Base-by-base conservation (phyloP, 169 alveolate genomes). In the Plasmodium malariae region DNA sequence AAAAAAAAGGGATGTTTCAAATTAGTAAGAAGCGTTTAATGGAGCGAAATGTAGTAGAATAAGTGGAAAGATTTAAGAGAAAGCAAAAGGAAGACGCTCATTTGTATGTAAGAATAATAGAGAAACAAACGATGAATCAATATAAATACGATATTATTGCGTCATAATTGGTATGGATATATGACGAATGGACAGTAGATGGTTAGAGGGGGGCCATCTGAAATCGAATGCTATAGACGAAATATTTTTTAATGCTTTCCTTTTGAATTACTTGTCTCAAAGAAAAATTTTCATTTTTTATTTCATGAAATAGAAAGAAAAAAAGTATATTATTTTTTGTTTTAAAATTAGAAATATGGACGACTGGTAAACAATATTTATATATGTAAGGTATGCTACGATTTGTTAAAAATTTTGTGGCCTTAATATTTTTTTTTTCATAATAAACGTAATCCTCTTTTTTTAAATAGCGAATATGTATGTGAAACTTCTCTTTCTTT, bases 401-500 rank as follows among this genome's bases (percentile, higher is more conserved):
- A 11, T 24, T 32, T 37, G 83, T 28, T 49, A 80, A 69, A 55
- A 65, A 80, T 37, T 80, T 80, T 17, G 57, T 65, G 19, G 71
- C 90, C 24, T 51, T 80, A n/a, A 80, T 80, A 6, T n/a, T 28
- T 69, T 55, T 80, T 45, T 55, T 65, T 32, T 69, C 83, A 2
- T 45, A 30, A 69, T 49, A 55, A 28, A 80, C 21, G 9, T 19
- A 49, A 49, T 80, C 90, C 3, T 80, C 36, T 62, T 69, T 65
- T 59, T 67, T 80, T 80, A 80, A 30, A 30, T 65, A 80, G 12
- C 90, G 78, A 49, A 80, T 80, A 51, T 80, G 76, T 65, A 80
- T 37, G 30, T 80, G 14, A 70, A 80, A 80, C 21, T 80, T 80
- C 65, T 80, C 90, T 40, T 43, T 80, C 65, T 80, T 80, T 49